These are phyloP conservation scores for Bromus sterilis DNA, from an alignment of 176 grass and related monocot species.

Conservation along the genomic window DNA sequence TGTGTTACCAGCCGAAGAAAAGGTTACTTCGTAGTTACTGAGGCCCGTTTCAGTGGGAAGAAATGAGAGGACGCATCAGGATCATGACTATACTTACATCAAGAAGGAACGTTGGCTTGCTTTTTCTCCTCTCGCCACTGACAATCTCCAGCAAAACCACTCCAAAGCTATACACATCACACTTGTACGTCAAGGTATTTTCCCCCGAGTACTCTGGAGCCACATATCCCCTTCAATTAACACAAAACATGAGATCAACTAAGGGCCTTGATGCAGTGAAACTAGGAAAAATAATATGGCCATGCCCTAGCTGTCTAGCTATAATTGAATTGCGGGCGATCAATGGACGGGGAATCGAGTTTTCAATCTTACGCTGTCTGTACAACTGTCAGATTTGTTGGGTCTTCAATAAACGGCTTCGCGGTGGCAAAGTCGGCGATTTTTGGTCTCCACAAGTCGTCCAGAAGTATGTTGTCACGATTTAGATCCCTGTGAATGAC, in stretches of 20 bases:
- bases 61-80: neutral
- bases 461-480: neutral
- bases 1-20: too few species aligned
- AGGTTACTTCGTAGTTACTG: neutral
- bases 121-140: neutral
- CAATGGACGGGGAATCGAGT: neutral
- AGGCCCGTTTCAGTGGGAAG: neutral
- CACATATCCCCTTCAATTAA: neutral
- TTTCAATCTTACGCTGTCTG: neutral
- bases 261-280: neutral
- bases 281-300: neutral
- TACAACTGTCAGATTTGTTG: neutral
- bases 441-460: neutral
- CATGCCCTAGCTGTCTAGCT: neutral
- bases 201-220: neutral
- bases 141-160: neutral
- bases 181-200: neutral
- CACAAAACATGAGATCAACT: neutral
- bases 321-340: neutral
- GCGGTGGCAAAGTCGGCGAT: neutral
- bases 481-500: constrained; percentile 20
- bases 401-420: neutral
- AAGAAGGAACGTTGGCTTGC: neutral
- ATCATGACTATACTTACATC: constrained; percentile 1
- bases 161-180: constrained; percentile 21